Percentiles rank a stretch among this genome's conserved stretches.
phyloP scores from a whole-genome alignment of 345 rosid genomes.

The Boechera divaricarpa region DNA sequence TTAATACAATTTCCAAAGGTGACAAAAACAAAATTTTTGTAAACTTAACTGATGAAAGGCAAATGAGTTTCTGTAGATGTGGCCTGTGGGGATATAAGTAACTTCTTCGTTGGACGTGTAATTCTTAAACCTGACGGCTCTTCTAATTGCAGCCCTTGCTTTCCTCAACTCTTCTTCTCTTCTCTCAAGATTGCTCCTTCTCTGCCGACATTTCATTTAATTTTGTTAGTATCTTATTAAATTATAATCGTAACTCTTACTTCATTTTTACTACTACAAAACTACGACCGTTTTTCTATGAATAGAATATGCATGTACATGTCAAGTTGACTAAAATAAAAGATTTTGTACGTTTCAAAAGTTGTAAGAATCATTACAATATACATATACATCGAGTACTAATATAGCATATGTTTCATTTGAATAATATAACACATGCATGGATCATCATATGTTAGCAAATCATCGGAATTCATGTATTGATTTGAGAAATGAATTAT shows the following conservation, averaged over 20 bases:
- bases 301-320: background rate
- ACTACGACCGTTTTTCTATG: background rate
- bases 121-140: slow-evolving; percentile 52
- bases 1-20: background rate
- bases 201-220: slow-evolving; percentile 25
- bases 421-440: slow-evolving; percentile 4
- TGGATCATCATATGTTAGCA: slow-evolving; percentile 14
- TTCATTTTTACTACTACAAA: slow-evolving; percentile 5
- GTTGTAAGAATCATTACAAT: background rate
- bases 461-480: background rate
- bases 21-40: background rate
- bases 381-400: slow-evolving; percentile 2
- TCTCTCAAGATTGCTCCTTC: slow-evolving; percentile 44
- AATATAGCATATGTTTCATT: background rate
- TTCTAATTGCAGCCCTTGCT: slow-evolving; percentile 51
- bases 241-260: background rate
- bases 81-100: slow-evolving; percentile 57
- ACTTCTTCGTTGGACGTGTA: slow-evolving; percentile 51
- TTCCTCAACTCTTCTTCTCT: slow-evolving; percentile 52
- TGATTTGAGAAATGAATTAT: background rate
- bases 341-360: background rate
- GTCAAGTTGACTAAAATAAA: background rate
- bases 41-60: slow-evolving; percentile 81
- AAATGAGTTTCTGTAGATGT: slow-evolving; percentile 59
- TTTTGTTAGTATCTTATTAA: slow-evolving; percentile 5